Conservation (phyloP, 116 monocot genomes). For the Trichopus zeylanicus region DNA sequence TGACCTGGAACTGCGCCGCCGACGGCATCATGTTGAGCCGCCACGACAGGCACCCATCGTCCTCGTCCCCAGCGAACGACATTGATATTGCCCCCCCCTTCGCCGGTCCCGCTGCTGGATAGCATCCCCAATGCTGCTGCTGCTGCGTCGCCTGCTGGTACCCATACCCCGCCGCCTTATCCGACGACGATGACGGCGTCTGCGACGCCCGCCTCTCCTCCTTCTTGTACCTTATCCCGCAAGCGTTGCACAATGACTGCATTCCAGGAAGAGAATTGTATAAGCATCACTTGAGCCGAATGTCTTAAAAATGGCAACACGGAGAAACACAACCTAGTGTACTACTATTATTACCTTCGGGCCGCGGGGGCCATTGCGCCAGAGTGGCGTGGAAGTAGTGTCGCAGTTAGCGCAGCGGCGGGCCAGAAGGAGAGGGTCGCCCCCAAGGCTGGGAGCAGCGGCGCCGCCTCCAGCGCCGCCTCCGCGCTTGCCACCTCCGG, state of each 20-base stretch:
- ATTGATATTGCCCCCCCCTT: not conserved
- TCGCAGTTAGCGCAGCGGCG: slow-evolving; percentile 93
- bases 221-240: slow-evolving; percentile 97
- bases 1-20: slow-evolving; percentile 19
- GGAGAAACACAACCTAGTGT: too few species aligned
- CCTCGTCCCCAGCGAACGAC: slow-evolving; percentile 4
- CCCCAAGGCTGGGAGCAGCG: slow-evolving; percentile 3
- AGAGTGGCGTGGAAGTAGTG: slow-evolving; percentile 84
- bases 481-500: slow-evolving; percentile 17
- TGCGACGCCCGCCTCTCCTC: slow-evolving; percentile 77
- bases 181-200: slow-evolving; percentile 10
- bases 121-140: slow-evolving; percentile 22
- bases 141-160: slow-evolving; percentile 8
- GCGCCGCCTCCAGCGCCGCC: too few species aligned
- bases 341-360: slow-evolving; percentile 66
- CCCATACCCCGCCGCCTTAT: slow-evolving; percentile 6
- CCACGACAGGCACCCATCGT: slow-evolving; percentile 43
- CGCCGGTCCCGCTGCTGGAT: slow-evolving; percentile 6
- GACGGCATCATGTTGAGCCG: slow-evolving; percentile 34
- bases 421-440: slow-evolving; percentile 44
- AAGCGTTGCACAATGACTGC: slow-evolving; percentile 92
- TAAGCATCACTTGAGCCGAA: not conserved
- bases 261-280: not conserved
- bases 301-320: slow-evolving; percentile 2
- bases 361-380: slow-evolving; percentile 92